Evolutionary conservation across 441 rosid genomes (phyloP), one percentile per base, ranked within the genome.

Genomic region (Dalechampia spathulata): DNA sequence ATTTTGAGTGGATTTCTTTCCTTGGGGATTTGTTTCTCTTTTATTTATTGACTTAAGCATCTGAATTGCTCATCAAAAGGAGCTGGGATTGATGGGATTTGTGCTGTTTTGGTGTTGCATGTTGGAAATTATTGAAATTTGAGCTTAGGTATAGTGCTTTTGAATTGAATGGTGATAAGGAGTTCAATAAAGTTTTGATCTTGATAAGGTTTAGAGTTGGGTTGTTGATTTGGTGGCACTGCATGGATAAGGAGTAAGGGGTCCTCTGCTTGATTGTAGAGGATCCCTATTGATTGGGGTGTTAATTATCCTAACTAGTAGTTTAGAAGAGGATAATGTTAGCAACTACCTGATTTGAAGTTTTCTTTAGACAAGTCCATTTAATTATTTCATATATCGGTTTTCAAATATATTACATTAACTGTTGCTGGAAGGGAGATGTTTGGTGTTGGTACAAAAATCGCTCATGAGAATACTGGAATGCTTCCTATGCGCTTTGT

Each of bases 381-480:
- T n/a, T n/a, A n/a, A n/a, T n/a, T n/a, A n/a, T n/a, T n/a, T n/a
- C n/a, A n/a, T n/a, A n/a, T n/a, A n/a, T n/a, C n/a, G n/a, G n/a
- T n/a, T n/a, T n/a, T n/a, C n/a, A n/a, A n/a, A n/a, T n/a, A n/a
- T n/a, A n/a, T n/a, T n/a, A n/a, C n/a, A n/a, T n/a, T n/a, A n/a
- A n/a, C n/a, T n/a, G n/a, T n/a, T n/a, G n/a, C n/a, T n/a, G n/a
- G n/a, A n/a, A n/a, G n/a, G n/a, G n/a, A n/a, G n/a, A n/a, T n/a
- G 96, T 83, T 80, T 71, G 81, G 77, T 77, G 71, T 96, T 65
- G 74, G 72, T n/a, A n/a, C n/a, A n/a, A n/a, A n/a, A n/a, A n/a
- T n/a, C n/a, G n/a, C n/a, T 61, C 82, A 77, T 60, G 95, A 69
- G 25, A 75, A 72, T 66, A 55, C 71, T 36, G 85, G 79, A 68